Conservation (phyloP, 2,329 filamentous ascomycete genomes). For the Orbilia blumenaviensis region DNA sequence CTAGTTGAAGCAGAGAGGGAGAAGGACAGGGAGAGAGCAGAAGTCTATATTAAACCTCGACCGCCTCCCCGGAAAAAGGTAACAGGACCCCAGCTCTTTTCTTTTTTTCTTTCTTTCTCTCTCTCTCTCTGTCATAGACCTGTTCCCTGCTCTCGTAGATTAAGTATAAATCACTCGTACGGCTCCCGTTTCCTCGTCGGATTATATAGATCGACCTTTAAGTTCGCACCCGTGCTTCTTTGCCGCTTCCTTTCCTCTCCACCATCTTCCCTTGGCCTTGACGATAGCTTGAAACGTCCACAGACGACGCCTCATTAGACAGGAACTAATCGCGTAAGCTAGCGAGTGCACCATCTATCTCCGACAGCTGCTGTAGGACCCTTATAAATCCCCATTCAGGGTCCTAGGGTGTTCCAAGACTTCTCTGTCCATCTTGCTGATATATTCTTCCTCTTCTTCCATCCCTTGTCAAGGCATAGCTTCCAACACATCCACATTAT, state of each 20-base stretch:
- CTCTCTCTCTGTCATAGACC: neutral
- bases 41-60: slow-evolving; percentile 37
- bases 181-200: slow-evolving; percentile 22
- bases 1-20: neutral
- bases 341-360: slow-evolving; percentile 23
- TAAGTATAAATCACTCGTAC: slow-evolving; percentile 46
- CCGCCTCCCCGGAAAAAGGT: slow-evolving; percentile 39
- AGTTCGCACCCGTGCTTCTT: slow-evolving; percentile 5
- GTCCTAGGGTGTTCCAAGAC: neutral
- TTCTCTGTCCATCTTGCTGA: slow-evolving; percentile 20
- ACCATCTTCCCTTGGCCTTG: neutral
- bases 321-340: slow-evolving; percentile 27
- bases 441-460: neutral
- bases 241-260: slow-evolving; percentile 11
- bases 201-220: slow-evolving; percentile 32
- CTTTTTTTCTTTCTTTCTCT: slow-evolving; percentile 7
- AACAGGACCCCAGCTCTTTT: slow-evolving; percentile 31
- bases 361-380: slow-evolving; percentile 16
- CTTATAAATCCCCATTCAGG: too few species aligned
- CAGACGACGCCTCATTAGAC: neutral
- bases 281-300: slow-evolving; percentile 16
- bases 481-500: slow-evolving; percentile 33
- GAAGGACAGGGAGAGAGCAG: neutral
- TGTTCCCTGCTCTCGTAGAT: slow-evolving; percentile 21
- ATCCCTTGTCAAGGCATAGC: slow-evolving; percentile 9